These are phyloP conservation scores for Oenanthe sinensis DNA, from an alignment of 129 eudicot species.

Conservation along the genomic window DNA sequence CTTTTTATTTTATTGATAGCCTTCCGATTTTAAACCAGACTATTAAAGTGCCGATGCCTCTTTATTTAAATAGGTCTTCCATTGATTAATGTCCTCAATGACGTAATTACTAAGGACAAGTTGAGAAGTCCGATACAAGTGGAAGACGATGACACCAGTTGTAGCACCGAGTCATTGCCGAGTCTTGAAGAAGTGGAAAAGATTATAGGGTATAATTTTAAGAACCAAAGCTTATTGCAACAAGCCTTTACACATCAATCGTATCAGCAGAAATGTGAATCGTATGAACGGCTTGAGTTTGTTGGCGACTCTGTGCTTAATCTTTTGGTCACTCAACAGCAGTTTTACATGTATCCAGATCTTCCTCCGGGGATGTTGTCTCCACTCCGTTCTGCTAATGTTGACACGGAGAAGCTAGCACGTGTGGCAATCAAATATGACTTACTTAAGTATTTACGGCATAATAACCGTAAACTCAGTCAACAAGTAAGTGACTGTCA, in stretches of 20 bases:
- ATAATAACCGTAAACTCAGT: constrained; percentile 37
- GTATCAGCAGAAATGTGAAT: constrained; percentile 31
- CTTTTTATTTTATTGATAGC: not conserved
- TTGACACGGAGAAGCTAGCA: constrained; percentile 67
- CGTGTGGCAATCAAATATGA: constrained; percentile 54
- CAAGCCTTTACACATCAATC: constrained; percentile 66
- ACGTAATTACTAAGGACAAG: constrained; percentile 19
- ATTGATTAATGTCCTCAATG: constrained; percentile 22
- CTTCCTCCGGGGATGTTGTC: constrained; percentile 62
- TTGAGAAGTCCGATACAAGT: constrained; percentile 18
- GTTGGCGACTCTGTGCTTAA: constrained; percentile 71
- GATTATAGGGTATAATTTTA: constrained; percentile 58
- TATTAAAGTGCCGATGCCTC: not conserved
- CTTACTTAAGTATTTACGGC: constrained; percentile 49
- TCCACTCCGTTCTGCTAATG: constrained; percentile 70
- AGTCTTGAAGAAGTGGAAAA: constrained; percentile 51
- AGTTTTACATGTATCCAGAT: constrained; percentile 46
- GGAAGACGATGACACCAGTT: constrained; percentile 22
- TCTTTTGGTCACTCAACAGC: constrained; percentile 50
- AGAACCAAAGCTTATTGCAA: constrained; percentile 30
- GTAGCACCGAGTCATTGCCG: constrained; percentile 17
- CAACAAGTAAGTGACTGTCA: constrained; percentile 39
- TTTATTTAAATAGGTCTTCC: constrained; percentile 10
- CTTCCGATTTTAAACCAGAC: not conserved
- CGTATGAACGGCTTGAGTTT: constrained; percentile 71